A percentile compares a stretch with the other conserved stretches of the same genome.
Evolutionary conservation across 176 grass and related monocot genomes (phyloP).

Genomic region (Rhynchospora pubera): DNA sequence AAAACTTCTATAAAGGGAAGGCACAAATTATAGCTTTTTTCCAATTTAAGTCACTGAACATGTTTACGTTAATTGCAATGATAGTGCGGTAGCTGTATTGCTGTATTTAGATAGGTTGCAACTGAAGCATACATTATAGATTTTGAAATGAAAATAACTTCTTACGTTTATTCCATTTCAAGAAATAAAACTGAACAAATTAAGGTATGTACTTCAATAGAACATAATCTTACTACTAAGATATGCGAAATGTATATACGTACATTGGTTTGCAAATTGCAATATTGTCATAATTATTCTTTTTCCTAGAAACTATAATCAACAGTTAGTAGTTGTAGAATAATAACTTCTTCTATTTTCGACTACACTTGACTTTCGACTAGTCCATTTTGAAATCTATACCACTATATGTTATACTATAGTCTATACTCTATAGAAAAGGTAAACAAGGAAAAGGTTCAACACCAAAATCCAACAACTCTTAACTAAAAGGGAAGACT

Average conservation of each 20-base stretch:
- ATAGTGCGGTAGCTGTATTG: background rate
- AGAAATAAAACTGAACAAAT: background rate
- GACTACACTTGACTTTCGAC: background rate
- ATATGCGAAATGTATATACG: background rate
- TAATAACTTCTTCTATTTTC: background rate
- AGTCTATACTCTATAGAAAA: background rate
- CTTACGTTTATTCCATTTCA: background rate
- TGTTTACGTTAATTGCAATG: slow-evolving; percentile 5
- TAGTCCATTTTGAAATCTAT: background rate
- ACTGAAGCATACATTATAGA: background rate
- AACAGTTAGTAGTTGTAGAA: background rate
- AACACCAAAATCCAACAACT: slow-evolving; percentile 21
- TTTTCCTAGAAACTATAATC: slow-evolving; percentile 1
- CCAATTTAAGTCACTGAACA: background rate
- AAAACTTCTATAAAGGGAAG: slow-evolving; percentile 22
- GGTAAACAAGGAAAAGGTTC: background rate
- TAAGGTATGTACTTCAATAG: background rate
- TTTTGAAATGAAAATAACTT: background rate
- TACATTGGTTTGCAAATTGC: background rate
- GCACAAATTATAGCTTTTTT: background rate
- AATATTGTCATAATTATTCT: background rate
- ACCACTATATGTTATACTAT: background rate
- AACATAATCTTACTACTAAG: background rate
- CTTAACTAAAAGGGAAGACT: slow-evolving; percentile 14
- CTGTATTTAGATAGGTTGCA: background rate